phyloP scores from a whole-genome alignment of 768 basidiomycete genomes.

The Mycena galericulata region DNA sequence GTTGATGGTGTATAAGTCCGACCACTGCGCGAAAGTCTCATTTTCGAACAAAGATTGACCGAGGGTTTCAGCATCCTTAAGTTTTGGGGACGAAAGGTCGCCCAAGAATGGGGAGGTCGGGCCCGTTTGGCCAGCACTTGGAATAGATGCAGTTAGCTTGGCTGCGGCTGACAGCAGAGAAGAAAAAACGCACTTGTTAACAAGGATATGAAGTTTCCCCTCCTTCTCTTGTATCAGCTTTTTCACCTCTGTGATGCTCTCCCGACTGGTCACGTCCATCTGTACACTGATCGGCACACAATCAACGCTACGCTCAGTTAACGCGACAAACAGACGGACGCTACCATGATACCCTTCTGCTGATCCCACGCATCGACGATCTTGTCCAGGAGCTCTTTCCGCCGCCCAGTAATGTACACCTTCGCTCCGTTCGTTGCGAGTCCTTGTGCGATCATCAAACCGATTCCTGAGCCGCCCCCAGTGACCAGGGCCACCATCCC shows the following conservation, averaged over 20 bases:
- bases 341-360: constrained; percentile 63
- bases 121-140: constrained; percentile 81
- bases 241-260: constrained; percentile 70
- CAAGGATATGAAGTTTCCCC: constrained; percentile 80
- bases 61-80: constrained; percentile 72
- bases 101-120: constrained; percentile 71
- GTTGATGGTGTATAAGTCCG: constrained; percentile 72
- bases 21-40: constrained; percentile 74
- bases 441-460: constrained; percentile 76
- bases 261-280: constrained; percentile 80
- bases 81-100: constrained; percentile 66
- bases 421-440: constrained; percentile 83
- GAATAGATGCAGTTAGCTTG: background rate
- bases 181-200: constrained; percentile 75
- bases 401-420: constrained; percentile 83
- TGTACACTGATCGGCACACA: constrained; percentile 55
- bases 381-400: constrained; percentile 72
- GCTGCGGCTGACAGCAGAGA: background rate
- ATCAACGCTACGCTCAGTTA: background rate
- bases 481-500: constrained; percentile 70
- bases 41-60: constrained; percentile 78
- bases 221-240: constrained; percentile 67
- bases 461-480: constrained; percentile 66
- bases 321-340: constrained; percentile 55
- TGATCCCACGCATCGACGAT: constrained; percentile 61